Evolutionary conservation across 148 eudicot species (phyloP).

Genomic region (Suaeda aralocaspica): DNA sequence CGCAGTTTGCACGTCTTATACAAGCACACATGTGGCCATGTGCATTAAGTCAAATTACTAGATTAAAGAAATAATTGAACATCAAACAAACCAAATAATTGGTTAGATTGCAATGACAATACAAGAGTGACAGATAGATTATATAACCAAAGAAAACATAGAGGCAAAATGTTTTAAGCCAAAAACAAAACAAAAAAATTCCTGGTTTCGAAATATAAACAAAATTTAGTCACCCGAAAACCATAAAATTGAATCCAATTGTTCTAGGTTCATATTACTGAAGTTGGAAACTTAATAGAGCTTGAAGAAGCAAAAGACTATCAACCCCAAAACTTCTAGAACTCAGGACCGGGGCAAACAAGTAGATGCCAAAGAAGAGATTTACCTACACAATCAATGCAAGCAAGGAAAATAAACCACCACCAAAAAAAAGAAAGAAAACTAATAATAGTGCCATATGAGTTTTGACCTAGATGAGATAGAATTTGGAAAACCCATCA

Average conservation of each 20-base stretch:
- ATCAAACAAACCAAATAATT: neutral
- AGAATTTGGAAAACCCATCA: slow-evolving; percentile 23
- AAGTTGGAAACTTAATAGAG: slow-evolving; percentile 15
- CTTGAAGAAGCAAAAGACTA: slow-evolving; percentile 22
- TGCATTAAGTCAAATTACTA: slow-evolving; percentile 7
- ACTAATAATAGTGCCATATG: slow-evolving; percentile 29
- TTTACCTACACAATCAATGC: slow-evolving; percentile 30
- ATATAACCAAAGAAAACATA: neutral
- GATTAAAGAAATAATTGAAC: neutral
- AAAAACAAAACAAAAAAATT: neutral
- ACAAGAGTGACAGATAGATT: neutral
- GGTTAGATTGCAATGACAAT: neutral
- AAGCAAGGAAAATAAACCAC: slow-evolving; percentile 14
- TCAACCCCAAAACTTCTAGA: slow-evolving; percentile 23
- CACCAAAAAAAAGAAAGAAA: slow-evolving; percentile 3
- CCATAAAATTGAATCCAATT: slow-evolving; percentile 24
- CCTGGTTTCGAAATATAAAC: slow-evolving; percentile 9
- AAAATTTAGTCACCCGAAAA: slow-evolving; percentile 24
- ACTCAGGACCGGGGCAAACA: slow-evolving; percentile 15
- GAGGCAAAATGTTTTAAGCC: neutral
- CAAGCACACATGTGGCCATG: slow-evolving; percentile 21
- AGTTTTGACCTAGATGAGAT: slow-evolving; percentile 27
- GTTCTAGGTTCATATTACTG: slow-evolving; percentile 26
- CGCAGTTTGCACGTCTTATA: neutral
- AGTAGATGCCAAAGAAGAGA: slow-evolving; percentile 19